Evolutionary conservation across 805 yeast species (phyloP).

Genomic region (Torulaspora indica): DNA sequence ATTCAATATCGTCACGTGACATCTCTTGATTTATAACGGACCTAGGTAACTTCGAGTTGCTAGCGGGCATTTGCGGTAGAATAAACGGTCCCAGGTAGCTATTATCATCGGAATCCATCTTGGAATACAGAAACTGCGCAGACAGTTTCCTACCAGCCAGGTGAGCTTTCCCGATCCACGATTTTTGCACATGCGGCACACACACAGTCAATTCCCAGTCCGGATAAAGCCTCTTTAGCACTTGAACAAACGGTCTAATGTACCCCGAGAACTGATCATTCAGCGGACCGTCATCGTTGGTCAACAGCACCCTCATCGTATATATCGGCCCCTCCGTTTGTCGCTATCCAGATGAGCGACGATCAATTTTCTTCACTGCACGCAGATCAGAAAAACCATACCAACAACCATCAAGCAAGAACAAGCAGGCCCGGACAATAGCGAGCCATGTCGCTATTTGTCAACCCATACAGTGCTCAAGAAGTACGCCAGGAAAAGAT

Average conservation of each 20-base stretch:
- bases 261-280: constrained; percentile 77
- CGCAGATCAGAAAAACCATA: neutral
- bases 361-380: constrained; percentile 1
- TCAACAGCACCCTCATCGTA: constrained; percentile 52
- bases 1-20: constrained; percentile 51
- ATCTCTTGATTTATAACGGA: constrained; percentile 20
- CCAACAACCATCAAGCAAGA: neutral
- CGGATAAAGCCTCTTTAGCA: constrained; percentile 50
- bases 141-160: constrained; percentile 68
- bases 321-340: neutral
- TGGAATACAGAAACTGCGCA: constrained; percentile 56
- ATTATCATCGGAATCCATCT: constrained; percentile 47
- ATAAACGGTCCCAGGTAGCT: constrained; percentile 65
- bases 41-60: constrained; percentile 26
- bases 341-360: neutral
- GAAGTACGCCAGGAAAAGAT: constrained; percentile 58
- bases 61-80: constrained; percentile 42
- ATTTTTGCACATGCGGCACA: constrained; percentile 75
- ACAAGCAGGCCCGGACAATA: neutral
- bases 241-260: constrained; percentile 72
- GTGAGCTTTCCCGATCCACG: constrained; percentile 98
- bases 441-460: constrained; percentile 55
- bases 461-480: constrained; percentile 43
- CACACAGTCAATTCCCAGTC: constrained; percentile 83
- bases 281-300: constrained; percentile 97